A percentile compares a stretch with the other conserved stretches of the same genome.
These are phyloP conservation scores for Dichomitus squalens DNA, from an alignment of 1,284 basidiomycete species.

Conservation along the genomic window DNA sequence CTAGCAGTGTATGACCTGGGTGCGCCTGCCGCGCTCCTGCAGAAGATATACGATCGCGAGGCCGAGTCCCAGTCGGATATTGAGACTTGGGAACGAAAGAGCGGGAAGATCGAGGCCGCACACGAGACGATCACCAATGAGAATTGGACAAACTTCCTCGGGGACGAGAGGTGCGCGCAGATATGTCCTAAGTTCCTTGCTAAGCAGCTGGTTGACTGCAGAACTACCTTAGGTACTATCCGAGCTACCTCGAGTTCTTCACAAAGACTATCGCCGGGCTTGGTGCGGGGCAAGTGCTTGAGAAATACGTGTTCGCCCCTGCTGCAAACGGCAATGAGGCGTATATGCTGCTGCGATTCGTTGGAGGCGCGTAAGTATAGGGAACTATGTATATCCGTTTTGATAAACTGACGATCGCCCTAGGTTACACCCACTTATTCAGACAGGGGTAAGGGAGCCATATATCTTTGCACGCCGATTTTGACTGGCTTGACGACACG, in stretches of 20 bases:
- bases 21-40: slow-evolving; percentile 51
- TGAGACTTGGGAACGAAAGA: slow-evolving; percentile 40
- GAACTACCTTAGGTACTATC: slow-evolving; percentile 46
- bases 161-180: slow-evolving; percentile 49
- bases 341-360: slow-evolving; percentile 57
- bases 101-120: slow-evolving; percentile 34
- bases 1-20: slow-evolving; percentile 71
- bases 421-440: slow-evolving; percentile 65
- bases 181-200: neutral
- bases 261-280: slow-evolving; percentile 43
- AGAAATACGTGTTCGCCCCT: slow-evolving; percentile 57
- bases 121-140: slow-evolving; percentile 41
- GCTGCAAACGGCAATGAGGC: slow-evolving; percentile 48
- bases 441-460: slow-evolving; percentile 52
- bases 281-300: slow-evolving; percentile 48
- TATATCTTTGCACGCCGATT: neutral
- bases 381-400: slow-evolving; percentile 5
- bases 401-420: neutral
- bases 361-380: slow-evolving; percentile 53
- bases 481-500: neutral
- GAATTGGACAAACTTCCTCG: slow-evolving; percentile 61
- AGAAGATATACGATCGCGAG: slow-evolving; percentile 54
- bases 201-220: neutral
- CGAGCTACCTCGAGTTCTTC: slow-evolving; percentile 61
- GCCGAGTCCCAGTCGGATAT: slow-evolving; percentile 46